Evolutionary conservation across 352 stramenopile genomes (phyloP).

Genomic region (Globisporangium irregulare): DNA sequence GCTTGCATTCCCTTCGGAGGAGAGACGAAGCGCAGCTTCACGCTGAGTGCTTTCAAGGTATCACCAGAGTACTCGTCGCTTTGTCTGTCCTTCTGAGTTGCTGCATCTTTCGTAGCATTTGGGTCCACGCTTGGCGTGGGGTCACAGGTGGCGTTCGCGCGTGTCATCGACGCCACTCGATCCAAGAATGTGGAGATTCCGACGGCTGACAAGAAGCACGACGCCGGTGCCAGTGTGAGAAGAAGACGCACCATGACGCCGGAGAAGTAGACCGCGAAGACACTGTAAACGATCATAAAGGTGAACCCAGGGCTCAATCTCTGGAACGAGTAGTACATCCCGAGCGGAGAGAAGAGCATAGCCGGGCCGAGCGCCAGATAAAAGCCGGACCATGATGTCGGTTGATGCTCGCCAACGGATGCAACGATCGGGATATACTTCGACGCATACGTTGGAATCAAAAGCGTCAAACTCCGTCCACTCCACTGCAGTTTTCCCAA

Average conservation of each 20-base stretch:
- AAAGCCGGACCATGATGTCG: conserved; percentile 89
- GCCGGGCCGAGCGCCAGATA: conserved; percentile 91
- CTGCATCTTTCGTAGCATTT: background rate
- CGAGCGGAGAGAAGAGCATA: conserved; percentile 87
- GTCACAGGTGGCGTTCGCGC: conserved; percentile 12
- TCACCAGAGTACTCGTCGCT: conserved; percentile 19
- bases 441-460: conserved; percentile 92
- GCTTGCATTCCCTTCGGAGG: conserved; percentile 12
- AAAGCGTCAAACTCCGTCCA: conserved; percentile 87
- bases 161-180: conserved; percentile 28
- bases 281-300: conserved; percentile 93
- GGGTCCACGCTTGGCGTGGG: background rate
- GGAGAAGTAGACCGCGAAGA: conserved; percentile 91
- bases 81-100: background rate
- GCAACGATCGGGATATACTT: conserved; percentile 97
- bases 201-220: conserved; percentile 88
- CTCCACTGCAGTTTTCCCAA: conserved; percentile 88
- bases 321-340: conserved; percentile 86
- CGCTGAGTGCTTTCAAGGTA: conserved; percentile 26
- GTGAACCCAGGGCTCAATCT: conserved; percentile 60
- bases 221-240: conserved; percentile 87
- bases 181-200: conserved; percentile 69
- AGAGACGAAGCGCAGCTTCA: conserved; percentile 32
- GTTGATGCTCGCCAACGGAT: conserved; percentile 93
- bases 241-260: conserved; percentile 93